Percentiles rank a stretch among this genome's conserved stretches.
Conservation (phyloP, 208 protist species). For the Acanthamoeba lenticulata region DNA sequence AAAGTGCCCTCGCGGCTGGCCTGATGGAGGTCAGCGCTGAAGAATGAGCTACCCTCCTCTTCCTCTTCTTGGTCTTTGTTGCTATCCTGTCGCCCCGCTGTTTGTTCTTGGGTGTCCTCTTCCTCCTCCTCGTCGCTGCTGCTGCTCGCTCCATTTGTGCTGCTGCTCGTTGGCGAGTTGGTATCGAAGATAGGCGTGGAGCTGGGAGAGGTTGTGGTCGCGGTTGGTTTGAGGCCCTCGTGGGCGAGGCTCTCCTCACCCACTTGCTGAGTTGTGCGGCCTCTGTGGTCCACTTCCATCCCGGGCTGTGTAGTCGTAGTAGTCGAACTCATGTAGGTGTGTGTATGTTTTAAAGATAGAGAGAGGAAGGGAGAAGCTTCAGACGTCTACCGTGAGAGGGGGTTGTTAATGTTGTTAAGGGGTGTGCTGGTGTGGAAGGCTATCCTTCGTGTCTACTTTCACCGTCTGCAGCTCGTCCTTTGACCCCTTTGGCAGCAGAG, state of each 20-base stretch:
- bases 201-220: no score
- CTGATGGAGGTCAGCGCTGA: constrained; percentile 35
- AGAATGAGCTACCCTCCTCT: neutral
- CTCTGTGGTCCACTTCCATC: neutral
- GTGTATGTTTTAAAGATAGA: no score
- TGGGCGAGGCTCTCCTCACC: neutral
- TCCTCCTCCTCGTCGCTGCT: constrained; percentile 45
- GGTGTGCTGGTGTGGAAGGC: no score
- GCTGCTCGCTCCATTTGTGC: neutral
- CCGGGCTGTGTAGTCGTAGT: neutral
- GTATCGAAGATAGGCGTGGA: no score
- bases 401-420: no score
- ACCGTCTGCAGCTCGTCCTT: neutral
- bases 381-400: no score
- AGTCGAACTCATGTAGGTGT: no score
- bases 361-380: no score
- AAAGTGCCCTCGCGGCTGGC: neutral
- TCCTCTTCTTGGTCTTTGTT: neutral
- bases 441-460: no score
- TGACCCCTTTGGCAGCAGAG: neutral
- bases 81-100: neutral
- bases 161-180: no score
- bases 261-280: neutral
- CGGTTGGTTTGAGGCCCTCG: no score
- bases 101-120: neutral